Evolutionary conservation across 108 stramenopile species (phyloP), one percentile per base, ranked within the genome.

Genomic region (Bacterosira constricta): DNA sequence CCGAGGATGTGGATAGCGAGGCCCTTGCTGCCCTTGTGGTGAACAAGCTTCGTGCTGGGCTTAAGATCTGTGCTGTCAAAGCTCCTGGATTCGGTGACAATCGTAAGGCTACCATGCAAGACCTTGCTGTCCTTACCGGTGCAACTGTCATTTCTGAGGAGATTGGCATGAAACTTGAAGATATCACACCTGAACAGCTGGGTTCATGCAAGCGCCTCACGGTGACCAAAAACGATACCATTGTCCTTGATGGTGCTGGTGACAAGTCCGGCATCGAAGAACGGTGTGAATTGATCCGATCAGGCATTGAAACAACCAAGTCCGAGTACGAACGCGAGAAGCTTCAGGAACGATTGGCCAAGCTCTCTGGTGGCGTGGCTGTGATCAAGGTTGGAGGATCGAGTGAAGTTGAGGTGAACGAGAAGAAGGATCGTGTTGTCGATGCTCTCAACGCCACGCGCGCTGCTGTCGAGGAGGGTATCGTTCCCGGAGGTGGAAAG

Each of bases 51-150:
- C 92, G 99, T 35, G 98, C 97, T 1, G 97, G 97, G 31, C 96
- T 98, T 79, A 99, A 99, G 92, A 97, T 99, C 30, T 97, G 97
- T 76, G 99, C 99, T 29, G 99, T 99, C 45, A 99, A 99, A 92
- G 97, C 99, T 23, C 99, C 99, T 9, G 99, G 99, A 51, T 99
- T 99, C 70, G 99, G 99, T 47, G 99, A 99, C 88, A 99, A 99
- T 90, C 95, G 99, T 53, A 99, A 99, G 93, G 98, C 98, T 18
- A 99, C 98, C 69, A 91, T 99, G 92, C 98, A 99, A 86, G 99
- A 99, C 83, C 78, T 99, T 54, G 99, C 99, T 62, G 90, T 97
- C 65, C 77, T 99, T 32, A 99, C 99, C 23, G 99, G 99, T 25
- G 99, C 93, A 39, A 96, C 93, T 55, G 98, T 99, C 63, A 92